Base-by-base conservation (phyloP, 2,329 filamentous ascomycete species). In the Leptographium galeiforme region DNA sequence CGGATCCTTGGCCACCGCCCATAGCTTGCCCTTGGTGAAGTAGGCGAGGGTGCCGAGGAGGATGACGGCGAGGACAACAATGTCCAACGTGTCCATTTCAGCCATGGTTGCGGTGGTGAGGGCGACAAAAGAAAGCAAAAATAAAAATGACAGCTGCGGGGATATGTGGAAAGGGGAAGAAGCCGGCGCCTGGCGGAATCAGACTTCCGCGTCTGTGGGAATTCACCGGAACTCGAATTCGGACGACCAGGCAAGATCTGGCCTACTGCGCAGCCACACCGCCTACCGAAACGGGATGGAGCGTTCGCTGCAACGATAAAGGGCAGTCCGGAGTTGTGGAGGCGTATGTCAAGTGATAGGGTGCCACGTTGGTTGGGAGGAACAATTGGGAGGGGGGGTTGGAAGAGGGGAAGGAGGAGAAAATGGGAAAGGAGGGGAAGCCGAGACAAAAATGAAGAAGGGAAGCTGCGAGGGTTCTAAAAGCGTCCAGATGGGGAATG, bases 11-110 rank as follows among this genome's bases (percentile, higher is more conserved):
- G 79, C 78, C 51, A 95, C 78, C 33, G 80, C 90, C 90, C 90
- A 98, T 69, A 93, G 84, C 59, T 85, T 93, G 64, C 93, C 93
- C 68, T 98, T 98, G 61, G 93, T 97, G 72, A 98, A 95, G 73
- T 97, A 98, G 65, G 91, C 93, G 57, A 90, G 67, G 48, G 89
- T 96, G 60, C 89, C 93, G 55, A 94, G 68, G 53, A 97, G 78
- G 62, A 98, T 84, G 55, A 81, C 81, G 57, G 82, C 81, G 60
- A 98, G 86, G 76, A 98, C 93, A 63, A 95, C 70, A 63, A 97
- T 78, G 78, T 98, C 93, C 73, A 98, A 75, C 32, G 89, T 95
- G 68, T 98, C 93, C 67, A 98, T 82, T 77, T 95, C 87, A 61
- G 91, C 89, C 93, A 98, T 97, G 63, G 61, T 77, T 68, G 65